Evolutionary conservation across 306 rosid species (phyloP), one percentile per base, ranked within the genome.

Genomic region (Potentilla sterilis): DNA sequence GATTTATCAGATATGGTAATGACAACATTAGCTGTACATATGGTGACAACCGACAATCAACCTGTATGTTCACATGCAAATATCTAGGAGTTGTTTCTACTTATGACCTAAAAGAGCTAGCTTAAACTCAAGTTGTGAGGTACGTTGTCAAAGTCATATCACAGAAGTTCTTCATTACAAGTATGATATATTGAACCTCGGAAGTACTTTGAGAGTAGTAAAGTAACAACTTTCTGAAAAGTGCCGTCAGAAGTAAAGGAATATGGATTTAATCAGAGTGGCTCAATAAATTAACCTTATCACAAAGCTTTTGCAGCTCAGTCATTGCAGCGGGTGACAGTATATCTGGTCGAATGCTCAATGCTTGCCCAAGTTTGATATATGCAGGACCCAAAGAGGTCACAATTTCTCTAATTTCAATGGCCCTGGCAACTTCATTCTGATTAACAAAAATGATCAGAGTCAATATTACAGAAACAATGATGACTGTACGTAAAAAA

Each of bases 381-480:
- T 95, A 95, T 5, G 98, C 98, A 43, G 98, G 98, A 87, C 98
- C 98, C 89, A 95, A 85, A 75, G 98, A 95, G 75, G 98, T 95
- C 52, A 95, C 98, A 69, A 94, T 94, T 87, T 94, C 98, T 81
- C 98, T 88, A 63, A 92, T 71, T 74, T 90, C 98, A 74, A 94
- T 94, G 32, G 98, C 98, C 84, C 98, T 89, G 14, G 96, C 90
- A 72, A 94, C 98, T 84, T 94, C 98, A 86, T 92, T 92, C 98
- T 94, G 95, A 77, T 80, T 37, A 83, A 72, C 40, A 81, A 82
- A 81, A 41, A 41, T 4, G 7, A 1, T 41, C 43, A 4, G 4
- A 41, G 43, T 41, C 43, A 41, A 41, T 41, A 7, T 28, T 28
- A 28, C 28, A 28, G 28, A 28, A 28, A 28, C 28, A 28, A 66